Conservation (phyloP, 139 green algal species). For the Chlorella sp. region DNA sequence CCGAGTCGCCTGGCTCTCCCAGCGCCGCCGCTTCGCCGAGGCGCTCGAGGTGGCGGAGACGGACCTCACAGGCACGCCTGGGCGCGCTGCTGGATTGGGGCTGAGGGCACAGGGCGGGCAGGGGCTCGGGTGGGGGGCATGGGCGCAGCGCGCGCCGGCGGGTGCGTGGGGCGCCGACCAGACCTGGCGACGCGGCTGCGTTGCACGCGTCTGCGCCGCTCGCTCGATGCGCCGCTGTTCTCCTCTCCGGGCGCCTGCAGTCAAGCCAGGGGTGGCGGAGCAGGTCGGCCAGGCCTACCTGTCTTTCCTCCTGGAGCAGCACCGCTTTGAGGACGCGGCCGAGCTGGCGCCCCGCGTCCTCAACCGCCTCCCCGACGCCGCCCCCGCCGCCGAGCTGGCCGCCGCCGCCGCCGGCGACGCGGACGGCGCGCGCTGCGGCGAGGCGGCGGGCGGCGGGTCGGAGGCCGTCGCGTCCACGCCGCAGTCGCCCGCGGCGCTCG, state of each 20-base stretch:
- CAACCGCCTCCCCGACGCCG: no score
- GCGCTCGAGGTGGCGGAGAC: constrained; percentile 71
- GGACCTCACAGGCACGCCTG: constrained; percentile 29
- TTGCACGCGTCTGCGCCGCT: no score
- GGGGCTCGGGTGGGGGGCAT: background rate
- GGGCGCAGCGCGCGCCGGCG: no score
- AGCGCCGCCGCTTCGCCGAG: constrained; percentile 59
- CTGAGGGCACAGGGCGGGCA: background rate
- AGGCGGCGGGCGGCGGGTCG: background rate
- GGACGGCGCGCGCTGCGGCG: no score
- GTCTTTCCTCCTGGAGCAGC: constrained; percentile 41
- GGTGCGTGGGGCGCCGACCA: no score
- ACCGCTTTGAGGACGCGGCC: constrained; percentile 59
- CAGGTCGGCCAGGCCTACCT: constrained; percentile 53
- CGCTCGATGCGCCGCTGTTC: background rate
- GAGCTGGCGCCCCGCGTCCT: constrained; percentile 62
- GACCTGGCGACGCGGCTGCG: no score
- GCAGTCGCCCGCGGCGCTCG: constrained; percentile 26
- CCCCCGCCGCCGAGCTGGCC: no score
- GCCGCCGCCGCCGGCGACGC: no score
- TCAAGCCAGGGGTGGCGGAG: constrained; percentile 6
- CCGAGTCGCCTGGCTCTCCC: constrained; percentile 80
- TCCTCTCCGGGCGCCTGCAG: background rate
- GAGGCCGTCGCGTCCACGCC: background rate
- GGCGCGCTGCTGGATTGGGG: background rate